Evolutionary conservation across 257 asterid species (phyloP).

Genomic region (Nicotiana sylvestris): DNA sequence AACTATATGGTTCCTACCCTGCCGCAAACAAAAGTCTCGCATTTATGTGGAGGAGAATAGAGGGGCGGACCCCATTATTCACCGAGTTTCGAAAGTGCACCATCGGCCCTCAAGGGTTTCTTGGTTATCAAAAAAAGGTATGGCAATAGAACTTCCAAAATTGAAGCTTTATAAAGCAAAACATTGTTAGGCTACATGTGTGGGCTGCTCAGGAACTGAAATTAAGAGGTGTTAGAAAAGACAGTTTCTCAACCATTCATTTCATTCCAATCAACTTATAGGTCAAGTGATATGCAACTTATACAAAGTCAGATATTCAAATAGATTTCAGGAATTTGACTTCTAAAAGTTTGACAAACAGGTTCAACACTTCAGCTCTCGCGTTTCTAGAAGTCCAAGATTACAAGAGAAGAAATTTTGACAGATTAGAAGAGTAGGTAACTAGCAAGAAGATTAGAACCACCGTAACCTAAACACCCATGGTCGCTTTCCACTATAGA

Average conservation of each 20-base stretch:
- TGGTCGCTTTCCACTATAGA: too few relatives aligned
- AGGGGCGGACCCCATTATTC: too few relatives aligned
- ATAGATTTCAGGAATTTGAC: background rate
- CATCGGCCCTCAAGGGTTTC: too few relatives aligned
- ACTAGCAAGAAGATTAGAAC: background rate
- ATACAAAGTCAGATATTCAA: background rate
- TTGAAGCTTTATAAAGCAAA: background rate
- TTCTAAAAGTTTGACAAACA: background rate
- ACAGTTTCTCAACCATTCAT: background rate
- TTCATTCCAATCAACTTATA: background rate
- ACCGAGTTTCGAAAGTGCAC: too few relatives aligned
- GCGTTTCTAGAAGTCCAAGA: background rate
- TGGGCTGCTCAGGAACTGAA: background rate
- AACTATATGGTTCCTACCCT: too few relatives aligned
- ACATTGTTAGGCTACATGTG: background rate
- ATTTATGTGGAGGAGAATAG: too few relatives aligned
- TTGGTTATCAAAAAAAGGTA: too few relatives aligned
- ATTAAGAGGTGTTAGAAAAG: background rate
- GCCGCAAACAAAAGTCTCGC: too few relatives aligned
- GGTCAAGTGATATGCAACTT: too few relatives aligned
- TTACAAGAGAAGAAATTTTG: background rate
- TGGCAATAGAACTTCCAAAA: too few relatives aligned
- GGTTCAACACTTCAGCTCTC: background rate
- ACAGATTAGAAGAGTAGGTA: background rate
- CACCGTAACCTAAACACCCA: too few relatives aligned